Evolutionary conservation across 495 filamentous ascomycete species (phyloP), one percentile per base, ranked within the genome.

Genomic region (Neurospora sp.): DNA sequence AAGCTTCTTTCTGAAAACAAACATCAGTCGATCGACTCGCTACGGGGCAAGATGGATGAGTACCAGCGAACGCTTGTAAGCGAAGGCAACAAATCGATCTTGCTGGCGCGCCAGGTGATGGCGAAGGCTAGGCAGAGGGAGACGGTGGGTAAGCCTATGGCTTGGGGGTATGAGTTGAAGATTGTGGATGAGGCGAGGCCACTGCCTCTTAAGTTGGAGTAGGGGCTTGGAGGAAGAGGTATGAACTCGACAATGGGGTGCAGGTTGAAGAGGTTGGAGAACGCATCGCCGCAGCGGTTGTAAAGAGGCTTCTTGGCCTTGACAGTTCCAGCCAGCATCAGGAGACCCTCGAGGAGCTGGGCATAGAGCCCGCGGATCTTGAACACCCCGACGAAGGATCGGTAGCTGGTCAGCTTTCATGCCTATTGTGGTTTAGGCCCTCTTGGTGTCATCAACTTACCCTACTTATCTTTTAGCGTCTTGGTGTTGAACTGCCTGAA

Each of bases 51-150:
- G 18, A 71, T 81, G 54, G 73, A 78, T 23, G 69, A 74, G 11
- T 76, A 77, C 39, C 75, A 79, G 70, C 41, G 73, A 46, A 75
- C 72, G 0, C 46, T 79, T 8, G 35, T 75, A 2, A 71, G 40
- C 5, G 70, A 69, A 71, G 77, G 77, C 12, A 46, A 73, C 27
- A 72, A 79, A 70, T 42, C 75, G 5, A 73, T 73, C 39, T 23
- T 41, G 40, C 14, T 35, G 12, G 71, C 71, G 2, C 62, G 76
- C 0, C 70, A 40, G 12, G 66, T 42, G 5, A 37, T 70, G 62
- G 3, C 37, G 16, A 71, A 73, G 39, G 70, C 70, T 1, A 12
- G 54, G 3, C 23, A 62, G 1, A 16, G 72, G 35, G 38, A 39
- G 1, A 40, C 48, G 0, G 44, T 48, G 2, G 35, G 39, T 37